phyloP scores from a whole-genome alignment of 2,329 filamentous ascomycete genomes.

The Diaporthe humulicola region DNA sequence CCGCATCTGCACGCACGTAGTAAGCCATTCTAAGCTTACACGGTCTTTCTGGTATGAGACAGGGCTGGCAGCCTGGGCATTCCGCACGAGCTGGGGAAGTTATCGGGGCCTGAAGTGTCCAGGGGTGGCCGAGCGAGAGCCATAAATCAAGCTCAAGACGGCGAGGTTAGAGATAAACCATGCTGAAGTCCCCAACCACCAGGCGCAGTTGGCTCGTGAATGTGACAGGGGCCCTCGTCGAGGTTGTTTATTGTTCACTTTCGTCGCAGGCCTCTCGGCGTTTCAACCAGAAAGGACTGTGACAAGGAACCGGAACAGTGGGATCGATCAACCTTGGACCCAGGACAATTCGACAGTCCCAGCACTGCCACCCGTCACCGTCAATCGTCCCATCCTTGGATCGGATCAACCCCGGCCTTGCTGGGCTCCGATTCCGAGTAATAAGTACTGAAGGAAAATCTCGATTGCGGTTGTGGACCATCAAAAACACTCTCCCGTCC shows the following conservation, averaged over 20 bases:
- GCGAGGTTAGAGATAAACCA: slow-evolving; percentile 8
- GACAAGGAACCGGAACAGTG: neutral
- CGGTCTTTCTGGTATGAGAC: neutral
- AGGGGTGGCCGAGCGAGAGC: neutral
- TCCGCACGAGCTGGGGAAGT: neutral
- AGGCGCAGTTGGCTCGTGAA: slow-evolving; percentile 6
- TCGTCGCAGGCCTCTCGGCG: slow-evolving; percentile 28
- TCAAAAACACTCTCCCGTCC: neutral
- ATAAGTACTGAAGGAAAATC: slow-evolving; percentile 1
- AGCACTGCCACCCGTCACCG: slow-evolving; percentile 27
- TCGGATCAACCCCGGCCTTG: slow-evolving; percentile 17
- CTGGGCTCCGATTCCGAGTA: neutral
- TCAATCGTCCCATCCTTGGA: slow-evolving; percentile 19
- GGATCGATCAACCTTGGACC: neutral
- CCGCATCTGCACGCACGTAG: neutral
- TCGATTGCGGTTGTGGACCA: slow-evolving; percentile 12
- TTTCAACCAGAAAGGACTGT: slow-evolving; percentile 7
- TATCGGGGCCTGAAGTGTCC: neutral
- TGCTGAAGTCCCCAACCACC: slow-evolving; percentile 12
- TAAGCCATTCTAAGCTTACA: slow-evolving; percentile 28
- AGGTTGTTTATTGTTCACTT: slow-evolving; percentile 4
- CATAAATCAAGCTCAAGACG: slow-evolving; percentile 17
- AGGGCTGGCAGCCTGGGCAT: neutral
- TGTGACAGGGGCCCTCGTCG: neutral
- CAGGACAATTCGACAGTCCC: neutral